Base-by-base conservation (phyloP, 1,139 yeast genomes). In the Kurtzmaniella quercitrusa region DNA sequence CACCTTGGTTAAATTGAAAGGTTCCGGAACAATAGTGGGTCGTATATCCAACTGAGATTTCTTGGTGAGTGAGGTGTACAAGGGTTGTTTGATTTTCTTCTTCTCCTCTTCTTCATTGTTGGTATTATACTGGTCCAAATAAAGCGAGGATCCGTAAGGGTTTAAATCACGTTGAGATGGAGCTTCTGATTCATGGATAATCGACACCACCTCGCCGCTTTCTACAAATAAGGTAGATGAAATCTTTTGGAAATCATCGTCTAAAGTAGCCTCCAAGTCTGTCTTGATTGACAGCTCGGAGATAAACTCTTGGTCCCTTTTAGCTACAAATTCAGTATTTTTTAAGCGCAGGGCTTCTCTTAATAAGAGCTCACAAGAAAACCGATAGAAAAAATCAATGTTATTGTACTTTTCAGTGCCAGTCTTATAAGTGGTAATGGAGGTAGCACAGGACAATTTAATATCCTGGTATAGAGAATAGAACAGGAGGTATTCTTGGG, bases 401-500 rank as follows among this genome's bases (percentile, higher is more conserved):
- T 75, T 70, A 17, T 65, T 66, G 58, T 90, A 90, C 12, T 63
- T 63, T 18, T 66, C 57, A n/a, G 82, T 67, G 1, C 89, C 90
- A 27, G 82, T 72, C 19, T 75, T 72, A 45, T 71, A 66, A 41
- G 69, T 63, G 33, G 69, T 67, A 18, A 85, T 70, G 31, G 73
- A 65, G 21, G 75, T 58, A 9, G 81, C 75, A 37, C 84, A 70
- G 0, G 85, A 83, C 15, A 84, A 65, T 53, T 81, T 85, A 47
- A 91, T 61, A 60, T 91, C 98, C 56, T 85, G 93, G 56, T 77
- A 88, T 12, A 89, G 54, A 39, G 65, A 66, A 53, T 82, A 84
- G 9, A 82, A 67, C 0, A 70, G 55, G 1, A 53, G 53, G 54
- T 83, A 84, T 23, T 62, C 55, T 0, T 63, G 56, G 1, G 49